phyloP scores from a whole-genome alignment of 805 yeast genomes.

The Pichia ethanolica region DNA sequence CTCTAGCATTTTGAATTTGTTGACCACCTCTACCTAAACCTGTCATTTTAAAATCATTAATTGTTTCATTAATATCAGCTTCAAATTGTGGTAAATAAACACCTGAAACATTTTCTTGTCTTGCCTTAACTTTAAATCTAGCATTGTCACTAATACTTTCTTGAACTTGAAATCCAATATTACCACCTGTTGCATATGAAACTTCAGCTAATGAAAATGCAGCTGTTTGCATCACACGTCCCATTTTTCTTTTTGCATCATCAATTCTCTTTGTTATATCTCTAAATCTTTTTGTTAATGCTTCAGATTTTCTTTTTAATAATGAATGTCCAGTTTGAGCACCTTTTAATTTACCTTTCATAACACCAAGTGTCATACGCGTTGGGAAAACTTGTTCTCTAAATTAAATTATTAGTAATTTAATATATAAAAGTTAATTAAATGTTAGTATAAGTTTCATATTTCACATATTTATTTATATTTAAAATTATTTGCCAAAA shows the following conservation, averaged over 20 bases:
- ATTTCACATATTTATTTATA: too few species aligned
- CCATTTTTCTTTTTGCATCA: slow-evolving; percentile 95
- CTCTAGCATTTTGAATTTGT: slow-evolving; percentile 91
- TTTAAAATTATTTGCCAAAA: too few species aligned
- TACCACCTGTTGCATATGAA: slow-evolving; percentile 94
- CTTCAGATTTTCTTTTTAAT: slow-evolving; percentile 92
- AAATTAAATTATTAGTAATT: background rate
- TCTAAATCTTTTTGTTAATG: slow-evolving; percentile 90
- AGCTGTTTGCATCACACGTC: slow-evolving; percentile 96
- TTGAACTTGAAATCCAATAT: slow-evolving; percentile 91
- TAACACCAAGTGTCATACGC: slow-evolving; percentile 90
- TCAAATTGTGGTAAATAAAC: slow-evolving; percentile 92
- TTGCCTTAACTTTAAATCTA: slow-evolving; percentile 82
- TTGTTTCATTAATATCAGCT: slow-evolving; percentile 69
- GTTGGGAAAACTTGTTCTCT: slow-evolving; percentile 97
- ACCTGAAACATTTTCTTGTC: slow-evolving; percentile 95
- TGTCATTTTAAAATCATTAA: slow-evolving; percentile 91
- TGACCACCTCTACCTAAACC: slow-evolving; percentile 99
- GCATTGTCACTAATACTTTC: slow-evolving; percentile 81
- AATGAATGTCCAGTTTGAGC: slow-evolving; percentile 95
- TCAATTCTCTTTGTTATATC: slow-evolving; percentile 92
- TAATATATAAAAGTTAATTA: too few species aligned
- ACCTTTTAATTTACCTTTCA: slow-evolving; percentile 94
- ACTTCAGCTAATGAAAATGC: slow-evolving; percentile 97
- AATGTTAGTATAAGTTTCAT: slow-evolving; percentile 2